Conservation (phyloP, 306 rosid species). For the Quercus cerris region DNA sequence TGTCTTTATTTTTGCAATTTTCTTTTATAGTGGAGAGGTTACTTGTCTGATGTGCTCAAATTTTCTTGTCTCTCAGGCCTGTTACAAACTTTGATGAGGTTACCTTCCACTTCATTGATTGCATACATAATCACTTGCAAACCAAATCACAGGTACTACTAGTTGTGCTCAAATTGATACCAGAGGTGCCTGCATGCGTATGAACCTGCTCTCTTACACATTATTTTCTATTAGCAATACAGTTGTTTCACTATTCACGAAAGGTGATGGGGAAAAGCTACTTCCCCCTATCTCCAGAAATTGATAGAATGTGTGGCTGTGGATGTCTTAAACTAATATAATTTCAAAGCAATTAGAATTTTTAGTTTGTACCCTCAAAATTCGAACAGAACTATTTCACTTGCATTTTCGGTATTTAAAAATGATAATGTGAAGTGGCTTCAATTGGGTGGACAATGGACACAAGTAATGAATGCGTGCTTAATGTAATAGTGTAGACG, state of each 20-base stretch:
- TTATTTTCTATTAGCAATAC: background rate
- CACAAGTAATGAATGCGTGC: background rate
- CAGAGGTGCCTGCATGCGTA: background rate
- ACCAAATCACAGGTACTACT: slow-evolving; percentile 55
- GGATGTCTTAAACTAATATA: background rate
- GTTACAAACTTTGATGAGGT: slow-evolving; percentile 78
- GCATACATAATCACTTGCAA: slow-evolving; percentile 73
- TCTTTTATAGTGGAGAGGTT: background rate
- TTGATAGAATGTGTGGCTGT: background rate
- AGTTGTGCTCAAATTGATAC: background rate
- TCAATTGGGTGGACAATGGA: background rate
- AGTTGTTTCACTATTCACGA: background rate
- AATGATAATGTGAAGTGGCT: slow-evolving; percentile 4
- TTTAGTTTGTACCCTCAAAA: no score
- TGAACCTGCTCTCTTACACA: background rate
- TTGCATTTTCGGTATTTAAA: background rate
- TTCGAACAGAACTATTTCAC: background rate
- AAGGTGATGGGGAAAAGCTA: background rate
- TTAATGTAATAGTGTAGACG: background rate
- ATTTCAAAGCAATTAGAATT: no score
- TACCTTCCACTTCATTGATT: slow-evolving; percentile 83
- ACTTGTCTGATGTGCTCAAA: slow-evolving; percentile 4
- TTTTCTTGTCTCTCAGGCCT: slow-evolving; percentile 56
- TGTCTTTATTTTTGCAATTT: background rate
- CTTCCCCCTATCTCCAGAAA: background rate